Evolutionary conservation across 345 rosid genomes (phyloP).

Genomic region (Eucalyptus polybractea): DNA sequence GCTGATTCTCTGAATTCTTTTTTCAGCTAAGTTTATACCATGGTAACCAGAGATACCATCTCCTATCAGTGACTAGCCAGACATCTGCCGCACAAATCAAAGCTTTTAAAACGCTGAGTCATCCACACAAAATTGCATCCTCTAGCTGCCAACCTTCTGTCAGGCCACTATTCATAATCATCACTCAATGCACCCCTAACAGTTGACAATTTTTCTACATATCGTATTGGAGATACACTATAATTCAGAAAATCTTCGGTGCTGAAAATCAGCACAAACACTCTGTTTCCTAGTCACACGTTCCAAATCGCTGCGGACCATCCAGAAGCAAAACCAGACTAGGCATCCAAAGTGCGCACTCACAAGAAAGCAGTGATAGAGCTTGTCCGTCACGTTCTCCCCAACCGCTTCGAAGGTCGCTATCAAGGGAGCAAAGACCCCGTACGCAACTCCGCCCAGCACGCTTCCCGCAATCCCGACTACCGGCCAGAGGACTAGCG

Average conservation of each 20-base stretch:
- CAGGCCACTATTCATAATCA: neutral
- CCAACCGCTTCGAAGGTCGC: conserved; percentile 80
- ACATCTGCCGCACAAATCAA: neutral
- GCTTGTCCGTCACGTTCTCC: conserved; percentile 43
- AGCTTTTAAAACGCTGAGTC: neutral
- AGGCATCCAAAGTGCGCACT: neutral
- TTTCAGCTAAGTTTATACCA: no score
- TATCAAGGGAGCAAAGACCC: conserved; percentile 54
- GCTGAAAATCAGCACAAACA: neutral
- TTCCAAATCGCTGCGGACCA: neutral
- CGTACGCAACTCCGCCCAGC: conserved; percentile 63
- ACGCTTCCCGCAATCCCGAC: conserved; percentile 56
- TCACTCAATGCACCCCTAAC: neutral
- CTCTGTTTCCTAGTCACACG: neutral
- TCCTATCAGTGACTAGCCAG: no score
- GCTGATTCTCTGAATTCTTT: neutral
- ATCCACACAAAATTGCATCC: neutral
- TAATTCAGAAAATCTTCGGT: neutral
- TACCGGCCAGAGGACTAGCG: conserved; percentile 64
- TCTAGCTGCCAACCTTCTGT: neutral
- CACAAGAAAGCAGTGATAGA: conserved; percentile 59
- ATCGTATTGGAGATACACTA: no score
- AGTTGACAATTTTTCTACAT: neutral
- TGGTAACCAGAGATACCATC: no score
- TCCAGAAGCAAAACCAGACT: neutral